Evolutionary conservation across 1,284 basidiomycete species (phyloP), one percentile per base, ranked within the genome.

Genomic region (Trametes pubescens): DNA sequence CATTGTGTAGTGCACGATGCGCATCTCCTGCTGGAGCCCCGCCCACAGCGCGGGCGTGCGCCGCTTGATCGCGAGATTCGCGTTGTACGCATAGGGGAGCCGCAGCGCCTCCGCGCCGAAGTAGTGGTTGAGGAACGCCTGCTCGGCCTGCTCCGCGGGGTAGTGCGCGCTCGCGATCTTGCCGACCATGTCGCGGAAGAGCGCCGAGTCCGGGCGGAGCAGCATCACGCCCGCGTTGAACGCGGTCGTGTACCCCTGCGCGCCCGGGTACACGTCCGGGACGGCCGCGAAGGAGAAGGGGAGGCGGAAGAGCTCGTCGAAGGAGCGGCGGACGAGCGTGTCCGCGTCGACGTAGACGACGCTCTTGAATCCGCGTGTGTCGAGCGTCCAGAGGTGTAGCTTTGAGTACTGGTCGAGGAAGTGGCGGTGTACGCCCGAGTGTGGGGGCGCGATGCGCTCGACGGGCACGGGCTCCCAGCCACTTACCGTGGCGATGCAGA

Each of bases 321-420:
- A 79, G 64, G 78, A 79, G 34, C 72, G 69, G n/a, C 72, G 74
- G 22, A 81, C 79, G 62, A 82, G 74, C 26, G 79, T 78, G 69
- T 82, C 81, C 21, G 77, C 79, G 65, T 82, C 81, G 51, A 83
- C 69, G 67, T 82, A 82, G 3, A 82, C 72, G 46, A 72, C 64
- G 55, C 64, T 57, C 54, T 76, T 70, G 69, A 77, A 69, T 13
- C 77, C 74, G n/a, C 72, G 55, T 46, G 59, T 44, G 66, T 82
- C 80, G 22, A 83, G 70, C 38, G 65, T 74, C 82, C 82, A 83
- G 16, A 83, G 73, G 52, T 76, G 74, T 8, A 84, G 73, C 65
- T 82, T 83, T 2, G 82, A 80, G 74, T 81, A 82, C 59, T 80
- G 78, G 65, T 83, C 81, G 48, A 67, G 56, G 73, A 82, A 82